Evolutionary conservation across 257 asterid genomes (phyloP).

Genomic region (Penstemon eatonii): DNA sequence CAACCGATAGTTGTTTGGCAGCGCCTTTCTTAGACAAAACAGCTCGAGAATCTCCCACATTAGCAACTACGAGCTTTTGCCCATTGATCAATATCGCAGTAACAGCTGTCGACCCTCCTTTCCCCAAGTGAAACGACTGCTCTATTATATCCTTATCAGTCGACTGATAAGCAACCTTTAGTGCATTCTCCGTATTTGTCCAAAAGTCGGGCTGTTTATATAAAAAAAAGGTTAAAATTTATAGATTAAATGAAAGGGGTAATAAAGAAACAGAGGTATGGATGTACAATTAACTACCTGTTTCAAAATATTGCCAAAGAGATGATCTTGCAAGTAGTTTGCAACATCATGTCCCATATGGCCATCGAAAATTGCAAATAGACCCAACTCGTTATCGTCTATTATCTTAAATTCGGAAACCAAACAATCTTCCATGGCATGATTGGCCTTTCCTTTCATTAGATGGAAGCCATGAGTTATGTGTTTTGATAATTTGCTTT

Average conservation of each 20-base stretch:
- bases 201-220: slow-evolving; percentile 68
- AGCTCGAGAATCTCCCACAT: slow-evolving; percentile 93
- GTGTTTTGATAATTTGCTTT: slow-evolving; percentile 46
- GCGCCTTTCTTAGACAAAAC: slow-evolving; percentile 62
- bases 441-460: slow-evolving; percentile 73
- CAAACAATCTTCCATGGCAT: slow-evolving; percentile 86
- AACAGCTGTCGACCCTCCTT: slow-evolving; percentile 94
- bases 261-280: neutral
- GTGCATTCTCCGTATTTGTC: slow-evolving; percentile 59
- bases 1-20: slow-evolving; percentile 80
- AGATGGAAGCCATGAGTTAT: slow-evolving; percentile 69
- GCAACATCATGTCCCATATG: slow-evolving; percentile 93
- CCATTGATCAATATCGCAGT: slow-evolving; percentile 77
- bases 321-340: slow-evolving; percentile 61
- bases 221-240: slow-evolving; percentile 6
- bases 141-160: slow-evolving; percentile 75
- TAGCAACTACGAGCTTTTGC: slow-evolving; percentile 79
- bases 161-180: slow-evolving; percentile 57
- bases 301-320: slow-evolving; percentile 66
- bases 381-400: slow-evolving; percentile 65
- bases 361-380: slow-evolving; percentile 89
- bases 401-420: slow-evolving; percentile 63
- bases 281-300: slow-evolving; percentile 43
- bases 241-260: neutral
- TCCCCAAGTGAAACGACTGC: slow-evolving; percentile 61